These are phyloP conservation scores for Xylariaceae sp. DNA, from an alignment of 2,329 filamentous ascomycete genomes.

Conservation along the genomic window DNA sequence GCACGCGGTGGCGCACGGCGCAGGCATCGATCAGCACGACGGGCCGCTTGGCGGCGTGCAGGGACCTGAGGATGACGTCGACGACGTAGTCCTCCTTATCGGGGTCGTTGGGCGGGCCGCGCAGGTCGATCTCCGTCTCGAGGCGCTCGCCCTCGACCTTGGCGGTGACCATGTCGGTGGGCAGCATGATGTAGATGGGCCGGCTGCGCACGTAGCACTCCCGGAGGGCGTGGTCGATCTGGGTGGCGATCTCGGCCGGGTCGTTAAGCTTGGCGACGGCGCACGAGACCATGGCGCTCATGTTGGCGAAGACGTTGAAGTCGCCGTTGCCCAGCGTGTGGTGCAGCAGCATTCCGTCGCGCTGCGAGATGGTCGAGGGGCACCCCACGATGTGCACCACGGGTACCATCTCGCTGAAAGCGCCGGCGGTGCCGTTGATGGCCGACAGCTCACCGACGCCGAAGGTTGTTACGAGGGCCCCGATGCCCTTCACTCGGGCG, in stretches of 20 bases:
- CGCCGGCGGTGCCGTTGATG: constrained; percentile 73
- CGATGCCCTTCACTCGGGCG: constrained; percentile 71
- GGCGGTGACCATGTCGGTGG: constrained; percentile 76
- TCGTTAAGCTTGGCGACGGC: constrained; percentile 72
- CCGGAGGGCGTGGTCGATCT: constrained; percentile 77
- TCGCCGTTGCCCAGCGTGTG: constrained; percentile 78
- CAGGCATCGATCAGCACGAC: constrained; percentile 83
- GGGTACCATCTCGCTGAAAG: constrained; percentile 72
- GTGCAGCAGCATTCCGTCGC: constrained; percentile 56
- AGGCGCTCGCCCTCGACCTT: constrained; percentile 76
- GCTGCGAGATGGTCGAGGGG: constrained; percentile 51
- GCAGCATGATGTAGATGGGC: constrained; percentile 83
- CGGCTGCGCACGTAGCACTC: constrained; percentile 74
- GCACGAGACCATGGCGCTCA: constrained; percentile 73
- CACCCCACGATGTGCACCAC: constrained; percentile 63
- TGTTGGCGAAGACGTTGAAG: constrained; percentile 80
- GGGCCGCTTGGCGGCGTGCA: constrained; percentile 73
- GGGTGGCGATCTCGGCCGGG: constrained; percentile 67
- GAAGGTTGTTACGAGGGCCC: constrained; percentile 74
- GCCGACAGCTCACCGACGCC: constrained; percentile 76
- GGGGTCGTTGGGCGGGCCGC: constrained; percentile 64
- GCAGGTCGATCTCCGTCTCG: constrained; percentile 69
- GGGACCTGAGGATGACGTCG: constrained; percentile 72
- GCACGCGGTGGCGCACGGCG: constrained; percentile 73
- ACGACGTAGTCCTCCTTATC: constrained; percentile 84